These are phyloP conservation scores for Coprinopsis marcescibilis DNA, from an alignment of 768 basidiomycete species.

Conservation along the genomic window DNA sequence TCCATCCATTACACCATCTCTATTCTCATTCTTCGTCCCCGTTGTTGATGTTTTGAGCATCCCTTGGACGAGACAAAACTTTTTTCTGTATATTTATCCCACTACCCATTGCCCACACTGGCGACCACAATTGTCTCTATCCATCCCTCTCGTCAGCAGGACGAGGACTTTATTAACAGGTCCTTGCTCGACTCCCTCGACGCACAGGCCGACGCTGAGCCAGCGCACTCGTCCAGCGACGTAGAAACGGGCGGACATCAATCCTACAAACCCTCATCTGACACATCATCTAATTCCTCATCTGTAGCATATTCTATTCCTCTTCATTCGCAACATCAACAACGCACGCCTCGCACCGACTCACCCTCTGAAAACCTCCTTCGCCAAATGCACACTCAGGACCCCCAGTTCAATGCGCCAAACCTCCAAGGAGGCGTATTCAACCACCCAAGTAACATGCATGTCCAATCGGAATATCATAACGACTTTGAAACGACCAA, in stretches of 20 bases:
- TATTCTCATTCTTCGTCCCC: conserved; percentile 13
- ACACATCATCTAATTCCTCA: conserved; percentile 52
- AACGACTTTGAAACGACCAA: conserved; percentile 34
- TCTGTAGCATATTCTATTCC: conserved; percentile 49
- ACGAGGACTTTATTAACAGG: conserved; percentile 85
- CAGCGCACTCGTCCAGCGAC: conserved; percentile 47
- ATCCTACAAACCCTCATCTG: conserved; percentile 45
- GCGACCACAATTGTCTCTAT: conserved; percentile 40
- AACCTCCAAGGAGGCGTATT: conserved; percentile 28
- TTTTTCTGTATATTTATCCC: conserved; percentile 14
- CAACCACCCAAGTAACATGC: conserved; percentile 31
- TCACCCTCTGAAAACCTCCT: conserved; percentile 40
- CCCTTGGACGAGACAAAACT: conserved; percentile 12
- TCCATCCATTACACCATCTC: conserved; percentile 4
- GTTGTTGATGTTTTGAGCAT: conserved; percentile 28
- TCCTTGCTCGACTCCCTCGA: conserved; percentile 79
- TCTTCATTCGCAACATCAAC: conserved; percentile 38
- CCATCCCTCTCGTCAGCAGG: conserved; percentile 36
- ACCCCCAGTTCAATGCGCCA: conserved; percentile 29
- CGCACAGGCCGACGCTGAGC: conserved; percentile 80
- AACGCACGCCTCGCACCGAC: conserved; percentile 39
- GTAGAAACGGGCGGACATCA: conserved; percentile 42
- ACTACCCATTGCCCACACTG: conserved; percentile 38
- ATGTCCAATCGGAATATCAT: conserved; percentile 32
- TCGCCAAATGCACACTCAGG: conserved; percentile 28